Percentiles rank a stretch among this genome's conserved stretches.
phyloP scores from a whole-genome alignment of 192 early-diverging fungal species.

The Linnemannia schmuckeri region DNA sequence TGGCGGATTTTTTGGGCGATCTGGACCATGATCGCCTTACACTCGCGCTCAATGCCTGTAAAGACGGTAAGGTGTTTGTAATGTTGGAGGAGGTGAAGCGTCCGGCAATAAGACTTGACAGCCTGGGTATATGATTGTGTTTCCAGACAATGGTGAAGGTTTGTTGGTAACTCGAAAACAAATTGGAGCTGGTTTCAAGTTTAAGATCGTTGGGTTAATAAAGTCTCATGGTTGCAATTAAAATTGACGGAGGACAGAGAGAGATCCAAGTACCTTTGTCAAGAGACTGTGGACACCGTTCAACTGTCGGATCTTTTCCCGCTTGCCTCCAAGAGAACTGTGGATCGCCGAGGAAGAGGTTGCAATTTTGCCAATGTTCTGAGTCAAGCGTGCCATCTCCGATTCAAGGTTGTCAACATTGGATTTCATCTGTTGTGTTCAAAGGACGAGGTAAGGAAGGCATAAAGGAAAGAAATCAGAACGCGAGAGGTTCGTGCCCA shows the following conservation, averaged over 20 bases:
- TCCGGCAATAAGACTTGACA: constrained; percentile 80
- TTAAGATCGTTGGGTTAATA: background rate
- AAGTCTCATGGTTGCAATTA: background rate
- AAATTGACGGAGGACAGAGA: background rate
- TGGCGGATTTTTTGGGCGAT: constrained; percentile 73
- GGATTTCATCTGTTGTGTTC: constrained; percentile 75
- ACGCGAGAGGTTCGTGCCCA: background rate
- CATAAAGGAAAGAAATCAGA: background rate
- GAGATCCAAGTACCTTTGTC: constrained; percentile 65
- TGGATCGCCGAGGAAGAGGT: constrained; percentile 65
- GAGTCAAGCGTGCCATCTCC: constrained; percentile 81
- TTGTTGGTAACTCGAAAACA: constrained; percentile 87
- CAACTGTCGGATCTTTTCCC: constrained; percentile 82
- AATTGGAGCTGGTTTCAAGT: constrained; percentile 77
- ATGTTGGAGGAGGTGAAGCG: constrained; percentile 78
- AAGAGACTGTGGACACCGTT: constrained; percentile 78
- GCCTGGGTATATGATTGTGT: constrained; percentile 77
- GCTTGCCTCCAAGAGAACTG: constrained; percentile 69
- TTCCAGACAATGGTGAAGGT: constrained; percentile 73
- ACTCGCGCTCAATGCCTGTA: constrained; percentile 84
- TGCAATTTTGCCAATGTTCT: constrained; percentile 77
- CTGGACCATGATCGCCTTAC: constrained; percentile 80
- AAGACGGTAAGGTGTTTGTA: constrained; percentile 85
- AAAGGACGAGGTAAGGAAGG: constrained; percentile 4
- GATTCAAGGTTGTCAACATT: constrained; percentile 90